phyloP scores from a whole-genome alignment of 768 basidiomycete genomes.

The Naganishia antarctica region DNA sequence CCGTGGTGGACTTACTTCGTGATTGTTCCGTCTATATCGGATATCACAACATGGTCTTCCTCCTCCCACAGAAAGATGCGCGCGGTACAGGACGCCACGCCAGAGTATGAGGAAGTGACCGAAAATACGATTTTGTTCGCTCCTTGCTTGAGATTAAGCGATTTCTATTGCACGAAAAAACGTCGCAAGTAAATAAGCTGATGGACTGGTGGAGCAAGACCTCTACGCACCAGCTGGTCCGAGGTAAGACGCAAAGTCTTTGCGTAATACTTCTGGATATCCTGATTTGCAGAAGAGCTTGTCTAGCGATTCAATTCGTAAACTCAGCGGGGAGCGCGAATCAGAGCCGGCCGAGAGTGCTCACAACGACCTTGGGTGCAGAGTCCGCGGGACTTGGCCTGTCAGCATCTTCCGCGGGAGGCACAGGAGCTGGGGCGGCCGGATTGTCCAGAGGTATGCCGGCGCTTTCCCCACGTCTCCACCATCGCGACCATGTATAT shows the following conservation, averaged over 20 bases:
- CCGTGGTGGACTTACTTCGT: constrained; percentile 67
- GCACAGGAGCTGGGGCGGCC: background rate
- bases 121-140: constrained; percentile 91
- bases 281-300: background rate
- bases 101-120: constrained; percentile 66
- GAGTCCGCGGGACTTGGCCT: background rate
- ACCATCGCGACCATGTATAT: constrained; percentile 50
- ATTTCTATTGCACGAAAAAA: constrained; percentile 60
- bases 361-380: background rate
- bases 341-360: too few species aligned
- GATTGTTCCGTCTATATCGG: constrained; percentile 98
- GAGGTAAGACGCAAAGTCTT: constrained; percentile 91
- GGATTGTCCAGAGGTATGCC: constrained; percentile 25
- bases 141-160: constrained; percentile 74
- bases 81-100: constrained; percentile 76
- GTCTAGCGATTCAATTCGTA: background rate
- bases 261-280: constrained; percentile 61
- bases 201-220: too few species aligned
- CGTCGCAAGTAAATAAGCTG: constrained; percentile 6
- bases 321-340: too few species aligned
- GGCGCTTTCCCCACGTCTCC: constrained; percentile 38
- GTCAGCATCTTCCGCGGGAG: background rate
- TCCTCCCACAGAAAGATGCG: constrained; percentile 93
- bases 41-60: constrained; percentile 83
- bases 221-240: constrained; percentile 71